phyloP scores from a whole-genome alignment of 2,329 filamentous ascomycete species.

The Polychaeton citri region DNA sequence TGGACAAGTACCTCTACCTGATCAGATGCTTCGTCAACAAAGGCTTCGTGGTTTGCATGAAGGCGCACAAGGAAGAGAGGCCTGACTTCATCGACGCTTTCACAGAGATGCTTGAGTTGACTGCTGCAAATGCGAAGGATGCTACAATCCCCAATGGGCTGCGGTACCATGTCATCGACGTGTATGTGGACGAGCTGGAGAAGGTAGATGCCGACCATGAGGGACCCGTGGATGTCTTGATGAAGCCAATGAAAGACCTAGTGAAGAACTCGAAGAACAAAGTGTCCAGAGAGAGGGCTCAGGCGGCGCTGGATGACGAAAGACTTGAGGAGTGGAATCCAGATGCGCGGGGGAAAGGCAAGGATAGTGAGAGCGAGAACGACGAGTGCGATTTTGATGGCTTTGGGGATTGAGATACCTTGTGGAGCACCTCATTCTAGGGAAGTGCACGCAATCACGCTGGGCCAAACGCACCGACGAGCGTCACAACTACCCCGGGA shows the following conservation, averaged over 20 bases:
- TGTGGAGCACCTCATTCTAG: background rate
- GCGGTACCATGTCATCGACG: slow-evolving; percentile 73
- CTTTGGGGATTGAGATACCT: slow-evolving; percentile 46
- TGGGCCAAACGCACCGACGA: no score
- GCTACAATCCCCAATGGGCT: slow-evolving; percentile 65
- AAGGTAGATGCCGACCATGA: slow-evolving; percentile 43
- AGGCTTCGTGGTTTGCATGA: slow-evolving; percentile 41
- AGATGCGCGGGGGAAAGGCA: slow-evolving; percentile 20
- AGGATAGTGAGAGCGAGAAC: slow-evolving; percentile 24
- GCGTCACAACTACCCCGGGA: no score
- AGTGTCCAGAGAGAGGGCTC: slow-evolving; percentile 55
- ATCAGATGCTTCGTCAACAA: slow-evolving; percentile 65
- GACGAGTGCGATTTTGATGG: slow-evolving; percentile 46
- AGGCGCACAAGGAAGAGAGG: slow-evolving; percentile 25
- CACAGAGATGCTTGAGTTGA: slow-evolving; percentile 34
- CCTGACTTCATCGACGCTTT: slow-evolving; percentile 28
- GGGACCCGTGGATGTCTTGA: slow-evolving; percentile 34
- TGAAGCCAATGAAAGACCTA: slow-evolving; percentile 44
- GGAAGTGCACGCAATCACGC: background rate
- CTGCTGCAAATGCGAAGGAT: slow-evolving; percentile 33
- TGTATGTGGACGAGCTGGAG: slow-evolving; percentile 84
- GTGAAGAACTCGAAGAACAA: slow-evolving; percentile 50
- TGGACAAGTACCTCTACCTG: slow-evolving; percentile 88
- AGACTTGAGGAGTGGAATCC: slow-evolving; percentile 54
- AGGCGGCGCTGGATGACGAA: slow-evolving; percentile 60